Evolutionary conservation across 2,329 filamentous ascomycete genomes (phyloP).

Genomic region (Neonectria magnoliae): DNA sequence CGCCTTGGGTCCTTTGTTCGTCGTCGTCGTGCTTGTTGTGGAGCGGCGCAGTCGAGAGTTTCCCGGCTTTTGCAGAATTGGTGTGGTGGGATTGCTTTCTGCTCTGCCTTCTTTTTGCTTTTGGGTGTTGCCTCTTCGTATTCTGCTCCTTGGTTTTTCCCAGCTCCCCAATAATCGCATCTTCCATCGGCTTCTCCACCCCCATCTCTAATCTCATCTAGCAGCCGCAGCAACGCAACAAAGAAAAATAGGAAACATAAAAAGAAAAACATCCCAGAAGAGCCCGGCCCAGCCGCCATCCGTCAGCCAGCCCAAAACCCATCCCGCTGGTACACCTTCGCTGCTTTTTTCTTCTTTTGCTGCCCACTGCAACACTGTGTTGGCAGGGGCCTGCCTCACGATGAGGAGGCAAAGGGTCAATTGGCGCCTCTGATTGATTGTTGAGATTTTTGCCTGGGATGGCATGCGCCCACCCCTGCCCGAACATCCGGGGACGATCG

Average conservation of each 20-base stretch:
- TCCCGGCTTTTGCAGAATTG: slow-evolving; percentile 7
- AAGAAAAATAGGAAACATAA: slow-evolving; percentile 7
- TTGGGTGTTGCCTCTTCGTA: neutral
- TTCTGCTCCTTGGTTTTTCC: slow-evolving; percentile 6
- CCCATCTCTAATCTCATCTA: slow-evolving; percentile 3
- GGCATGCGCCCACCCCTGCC: neutral
- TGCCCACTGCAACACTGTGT: slow-evolving; percentile 6
- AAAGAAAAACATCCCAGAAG: neutral
- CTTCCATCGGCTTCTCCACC: neutral
- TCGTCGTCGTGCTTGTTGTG: slow-evolving; percentile 15
- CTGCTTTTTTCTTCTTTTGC: neutral
- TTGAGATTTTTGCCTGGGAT: neutral
- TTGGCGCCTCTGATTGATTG: slow-evolving; percentile 10
- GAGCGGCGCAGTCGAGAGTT: slow-evolving; percentile 19
- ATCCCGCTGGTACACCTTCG: slow-evolving; percentile 12
- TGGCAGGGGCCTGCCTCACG: neutral
- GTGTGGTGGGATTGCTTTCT: slow-evolving; percentile 6
- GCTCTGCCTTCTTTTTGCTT: neutral
- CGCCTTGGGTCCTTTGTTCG: neutral
- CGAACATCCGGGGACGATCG: slow-evolving; percentile 2
- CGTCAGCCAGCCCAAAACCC: slow-evolving; percentile 19
- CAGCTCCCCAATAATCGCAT: slow-evolving; percentile 7
- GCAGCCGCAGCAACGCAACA: neutral
- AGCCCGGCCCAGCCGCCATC: slow-evolving; percentile 3
- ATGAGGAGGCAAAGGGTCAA: neutral